Evolutionary conservation across 2,329 filamentous ascomycete species (phyloP).

Genomic region (Exophiala oligosperma): DNA sequence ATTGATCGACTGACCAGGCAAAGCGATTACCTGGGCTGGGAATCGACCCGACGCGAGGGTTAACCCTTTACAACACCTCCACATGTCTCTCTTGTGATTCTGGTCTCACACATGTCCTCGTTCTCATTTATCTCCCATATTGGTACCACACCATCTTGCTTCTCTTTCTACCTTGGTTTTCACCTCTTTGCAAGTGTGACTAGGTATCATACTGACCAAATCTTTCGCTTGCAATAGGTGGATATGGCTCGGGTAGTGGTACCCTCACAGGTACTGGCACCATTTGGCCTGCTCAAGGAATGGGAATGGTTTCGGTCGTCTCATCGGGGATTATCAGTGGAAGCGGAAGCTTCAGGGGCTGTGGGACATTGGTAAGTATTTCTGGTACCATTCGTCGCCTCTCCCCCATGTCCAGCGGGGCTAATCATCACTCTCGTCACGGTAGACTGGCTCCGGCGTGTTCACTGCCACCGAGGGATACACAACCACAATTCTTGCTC

Average conservation of each 20-base stretch:
- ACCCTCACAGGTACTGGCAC: slow-evolving; percentile 26
- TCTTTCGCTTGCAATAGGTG: slow-evolving; percentile 6
- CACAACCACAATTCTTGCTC: slow-evolving; percentile 9
- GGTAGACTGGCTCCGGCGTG: slow-evolving; percentile 23
- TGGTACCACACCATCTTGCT: too few species aligned
- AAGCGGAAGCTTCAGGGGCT: slow-evolving; percentile 24
- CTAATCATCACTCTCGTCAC: neutral
- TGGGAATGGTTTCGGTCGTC: slow-evolving; percentile 19
- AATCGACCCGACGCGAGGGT: too few species aligned
- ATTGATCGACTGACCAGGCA: too few species aligned
- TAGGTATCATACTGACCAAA: neutral
- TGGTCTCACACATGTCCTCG: too few species aligned
- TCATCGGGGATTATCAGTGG: slow-evolving; percentile 22
- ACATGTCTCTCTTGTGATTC: too few species aligned
- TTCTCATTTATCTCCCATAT: too few species aligned
- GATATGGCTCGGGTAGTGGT: slow-evolving; percentile 23
- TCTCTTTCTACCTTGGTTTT: too few species aligned
- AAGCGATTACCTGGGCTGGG: too few species aligned
- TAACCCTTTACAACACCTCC: too few species aligned
- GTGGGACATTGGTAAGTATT: slow-evolving; percentile 23
- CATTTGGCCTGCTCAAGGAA: slow-evolving; percentile 20
- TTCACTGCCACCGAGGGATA: slow-evolving; percentile 24
- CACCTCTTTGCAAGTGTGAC: too few species aligned
- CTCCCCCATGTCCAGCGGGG: neutral
- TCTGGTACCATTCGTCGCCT: neutral